A percentile compares a stretch with the other conserved stretches of the same genome.
Conservation (phyloP, 441 rosid species). For the Euphorbia schlechtendalii region DNA sequence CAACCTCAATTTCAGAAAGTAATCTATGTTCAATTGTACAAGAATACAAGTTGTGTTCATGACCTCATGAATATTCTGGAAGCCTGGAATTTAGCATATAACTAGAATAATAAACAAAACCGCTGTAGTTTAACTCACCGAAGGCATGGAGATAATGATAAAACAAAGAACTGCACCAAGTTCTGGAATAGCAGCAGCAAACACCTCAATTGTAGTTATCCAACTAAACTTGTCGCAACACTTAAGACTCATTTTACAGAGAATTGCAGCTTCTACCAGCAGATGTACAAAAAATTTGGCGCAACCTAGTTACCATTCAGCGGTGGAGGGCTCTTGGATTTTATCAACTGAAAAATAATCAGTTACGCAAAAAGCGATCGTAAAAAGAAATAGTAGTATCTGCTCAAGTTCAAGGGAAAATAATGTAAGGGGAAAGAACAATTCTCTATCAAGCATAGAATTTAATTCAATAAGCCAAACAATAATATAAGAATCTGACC, state of each 20-base stretch:
- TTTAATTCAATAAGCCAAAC: background rate
- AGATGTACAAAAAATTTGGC: constrained; percentile 12
- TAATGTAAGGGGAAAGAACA: background rate
- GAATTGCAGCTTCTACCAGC: constrained; percentile 13
- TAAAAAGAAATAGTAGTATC: constrained; percentile 11
- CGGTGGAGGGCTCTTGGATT: constrained; percentile 38
- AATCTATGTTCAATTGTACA: constrained; percentile 3
- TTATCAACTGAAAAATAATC: constrained; percentile 41
- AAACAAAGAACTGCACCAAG: constrained; percentile 28
- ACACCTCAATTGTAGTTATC: constrained; percentile 27
- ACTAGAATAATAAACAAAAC: constrained; percentile 9
- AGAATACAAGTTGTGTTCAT: background rate
- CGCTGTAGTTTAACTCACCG: constrained; percentile 38
- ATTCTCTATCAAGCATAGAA: background rate
- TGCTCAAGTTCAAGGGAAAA: background rate
- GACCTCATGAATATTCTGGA: constrained; percentile 8
- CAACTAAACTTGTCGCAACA: constrained; percentile 20
- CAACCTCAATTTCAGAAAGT: background rate
- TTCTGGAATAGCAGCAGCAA: constrained; percentile 31
- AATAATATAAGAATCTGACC: constrained; percentile 41
- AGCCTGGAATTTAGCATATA: constrained; percentile 3
- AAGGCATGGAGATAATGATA: constrained; percentile 31
- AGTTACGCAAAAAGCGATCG: constrained; percentile 14
- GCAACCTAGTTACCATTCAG: constrained; percentile 40
- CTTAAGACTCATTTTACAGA: constrained; percentile 24